Evolutionary conservation across 345 rosid genomes (phyloP).

Genomic region (Passiflora organensis): DNA sequence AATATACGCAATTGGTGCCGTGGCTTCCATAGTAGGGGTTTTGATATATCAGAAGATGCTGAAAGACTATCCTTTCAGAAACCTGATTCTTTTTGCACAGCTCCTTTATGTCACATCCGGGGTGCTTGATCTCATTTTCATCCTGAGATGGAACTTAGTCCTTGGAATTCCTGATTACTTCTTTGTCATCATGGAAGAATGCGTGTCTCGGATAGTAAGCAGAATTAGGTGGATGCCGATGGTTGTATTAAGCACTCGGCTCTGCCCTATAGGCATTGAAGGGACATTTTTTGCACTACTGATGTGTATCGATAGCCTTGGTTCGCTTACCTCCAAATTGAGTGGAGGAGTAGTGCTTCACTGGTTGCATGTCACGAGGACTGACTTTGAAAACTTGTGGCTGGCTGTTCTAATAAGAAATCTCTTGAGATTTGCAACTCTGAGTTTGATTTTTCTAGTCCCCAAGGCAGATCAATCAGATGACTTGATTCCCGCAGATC

Average conservation of each 20-base stretch:
- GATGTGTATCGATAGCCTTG: conserved; percentile 74
- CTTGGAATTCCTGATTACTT: conserved; percentile 67
- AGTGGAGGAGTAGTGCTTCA: conserved; percentile 63
- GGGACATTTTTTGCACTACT: conserved; percentile 74
- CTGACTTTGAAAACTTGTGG: conserved; percentile 60
- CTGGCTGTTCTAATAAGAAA: conserved; percentile 56
- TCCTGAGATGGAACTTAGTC: conserved; percentile 60
- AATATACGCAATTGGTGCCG: conserved; percentile 61
- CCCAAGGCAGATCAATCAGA: conserved; percentile 49
- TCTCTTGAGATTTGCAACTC: conserved; percentile 44
- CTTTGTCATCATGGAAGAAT: conserved; percentile 66
- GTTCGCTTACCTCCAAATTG: conserved; percentile 59
- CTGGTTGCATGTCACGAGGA: conserved; percentile 50
- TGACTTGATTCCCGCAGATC: conserved; percentile 35
- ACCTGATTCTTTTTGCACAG: conserved; percentile 50
- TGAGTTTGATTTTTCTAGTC: conserved; percentile 61
- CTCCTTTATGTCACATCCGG: conserved; percentile 57
- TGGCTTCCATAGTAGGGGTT: conserved; percentile 74
- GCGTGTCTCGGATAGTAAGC: conserved; percentile 47
- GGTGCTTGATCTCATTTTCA: conserved; percentile 64
- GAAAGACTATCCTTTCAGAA: conserved; percentile 57
- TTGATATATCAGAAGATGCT: conserved; percentile 68
- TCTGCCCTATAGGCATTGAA: conserved; percentile 75
- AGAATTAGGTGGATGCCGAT: conserved; percentile 77
- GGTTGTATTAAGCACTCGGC: conserved; percentile 64